Evolutionary conservation across 352 stramenopile species (phyloP).

Genomic region (Pythium phragmiticola): DNA sequence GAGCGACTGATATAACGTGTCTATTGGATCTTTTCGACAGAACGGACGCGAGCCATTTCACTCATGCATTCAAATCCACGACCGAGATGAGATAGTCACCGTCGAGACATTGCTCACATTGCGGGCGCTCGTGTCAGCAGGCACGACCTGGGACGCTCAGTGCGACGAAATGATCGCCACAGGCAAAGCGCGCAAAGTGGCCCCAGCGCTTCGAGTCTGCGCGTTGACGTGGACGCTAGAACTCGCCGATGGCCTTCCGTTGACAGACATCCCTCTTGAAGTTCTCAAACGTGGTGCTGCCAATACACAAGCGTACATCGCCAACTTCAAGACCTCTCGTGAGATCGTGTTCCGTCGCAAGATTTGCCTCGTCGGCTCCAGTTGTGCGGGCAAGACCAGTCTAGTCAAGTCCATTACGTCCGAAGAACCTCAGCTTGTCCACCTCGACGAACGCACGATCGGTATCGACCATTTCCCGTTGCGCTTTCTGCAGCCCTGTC

Average conservation of each 20-base stretch:
- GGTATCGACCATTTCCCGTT: conserved; percentile 30
- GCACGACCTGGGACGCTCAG: not conserved
- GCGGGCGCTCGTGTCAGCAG: not conserved
- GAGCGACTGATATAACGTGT: no score
- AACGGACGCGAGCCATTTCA: conserved; percentile 3
- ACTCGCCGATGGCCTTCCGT: not conserved
- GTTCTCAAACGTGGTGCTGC: not conserved
- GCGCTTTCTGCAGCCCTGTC: not conserved
- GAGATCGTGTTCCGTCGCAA: not conserved
- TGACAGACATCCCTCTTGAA: conserved; percentile 2
- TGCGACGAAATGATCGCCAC: conserved; percentile 1
- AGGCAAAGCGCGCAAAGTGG: not conserved
- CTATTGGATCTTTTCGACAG: no score
- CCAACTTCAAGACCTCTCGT: not conserved
- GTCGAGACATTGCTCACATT: not conserved
- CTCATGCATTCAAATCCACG: not conserved
- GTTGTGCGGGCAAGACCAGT: conserved; percentile 29
- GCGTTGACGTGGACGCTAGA: not conserved
- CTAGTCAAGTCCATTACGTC: conserved; percentile 5
- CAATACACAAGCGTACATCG: not conserved
- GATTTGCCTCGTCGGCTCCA: conserved; percentile 1
- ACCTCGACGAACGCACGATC: conserved; percentile 28
- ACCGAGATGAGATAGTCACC: no score
- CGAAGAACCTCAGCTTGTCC: not conserved
- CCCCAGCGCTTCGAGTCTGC: not conserved